Percentiles rank a stretch among this genome's conserved stretches.
phyloP scores from a whole-genome alignment of 2,329 filamentous ascomycete species.

The Blumeria hordei region DNA sequence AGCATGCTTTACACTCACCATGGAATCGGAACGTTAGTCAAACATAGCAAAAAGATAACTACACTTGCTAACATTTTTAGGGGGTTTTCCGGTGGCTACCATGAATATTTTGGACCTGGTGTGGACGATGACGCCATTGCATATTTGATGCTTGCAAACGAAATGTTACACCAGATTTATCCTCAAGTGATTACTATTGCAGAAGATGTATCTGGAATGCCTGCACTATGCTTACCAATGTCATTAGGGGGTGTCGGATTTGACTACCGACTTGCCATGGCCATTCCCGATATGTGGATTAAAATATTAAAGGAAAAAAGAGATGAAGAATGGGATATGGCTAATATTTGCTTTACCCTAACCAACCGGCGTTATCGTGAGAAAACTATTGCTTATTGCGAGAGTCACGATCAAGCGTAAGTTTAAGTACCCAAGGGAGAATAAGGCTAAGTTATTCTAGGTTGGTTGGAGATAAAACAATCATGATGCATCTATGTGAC shows the following conservation, averaged over 20 bases:
- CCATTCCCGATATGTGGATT: conserved; percentile 96
- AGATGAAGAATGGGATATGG: conserved; percentile 74
- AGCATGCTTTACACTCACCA: conserved; percentile 96
- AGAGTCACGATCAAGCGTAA: conserved; percentile 94
- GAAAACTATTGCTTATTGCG: conserved; percentile 94
- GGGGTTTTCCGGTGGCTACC: conserved; percentile 91
- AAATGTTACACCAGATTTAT: conserved; percentile 80
- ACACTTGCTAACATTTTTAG: conserved; percentile 20
- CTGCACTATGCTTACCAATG: conserved; percentile 71
- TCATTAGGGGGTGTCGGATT: conserved; percentile 82
- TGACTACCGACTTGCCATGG: conserved; percentile 94
- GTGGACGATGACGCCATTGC: conserved; percentile 88
- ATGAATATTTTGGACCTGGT: conserved; percentile 79
- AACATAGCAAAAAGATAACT: neutral
- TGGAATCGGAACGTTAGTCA: conserved; percentile 75
- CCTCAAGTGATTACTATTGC: conserved; percentile 76
- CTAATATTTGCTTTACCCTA: conserved; percentile 60
- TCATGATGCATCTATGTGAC: conserved; percentile 97
- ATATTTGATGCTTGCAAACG: conserved; percentile 90
- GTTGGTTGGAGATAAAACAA: conserved; percentile 82
- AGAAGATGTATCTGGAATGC: conserved; percentile 97
- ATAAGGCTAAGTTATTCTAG: conserved; percentile 22
- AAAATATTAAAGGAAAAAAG: conserved; percentile 88
- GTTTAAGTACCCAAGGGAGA: conserved; percentile 14
- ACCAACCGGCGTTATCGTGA: conserved; percentile 87